phyloP scores from a whole-genome alignment of 2,329 filamentous ascomycete genomes.

The Pezicula rhizophila region DNA sequence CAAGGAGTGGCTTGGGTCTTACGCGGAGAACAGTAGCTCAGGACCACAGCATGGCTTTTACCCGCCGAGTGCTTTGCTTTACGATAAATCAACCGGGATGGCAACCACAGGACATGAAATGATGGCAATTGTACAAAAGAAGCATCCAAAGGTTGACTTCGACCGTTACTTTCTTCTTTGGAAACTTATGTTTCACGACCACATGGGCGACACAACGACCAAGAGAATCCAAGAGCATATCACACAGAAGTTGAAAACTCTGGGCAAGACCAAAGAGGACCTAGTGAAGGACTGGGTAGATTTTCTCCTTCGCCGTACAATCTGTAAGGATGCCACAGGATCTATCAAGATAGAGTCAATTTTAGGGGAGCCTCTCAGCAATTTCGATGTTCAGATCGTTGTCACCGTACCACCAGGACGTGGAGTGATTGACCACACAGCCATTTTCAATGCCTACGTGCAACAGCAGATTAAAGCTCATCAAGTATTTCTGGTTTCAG shows the following conservation, averaged over 20 bases:
- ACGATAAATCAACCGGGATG: too few relatives aligned
- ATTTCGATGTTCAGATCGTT: neutral
- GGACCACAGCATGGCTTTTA: too few relatives aligned
- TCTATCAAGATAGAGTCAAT: neutral
- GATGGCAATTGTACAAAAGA: too few relatives aligned
- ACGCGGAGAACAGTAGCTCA: too few relatives aligned
- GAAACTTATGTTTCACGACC: neutral
- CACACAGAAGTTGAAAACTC: neutral
- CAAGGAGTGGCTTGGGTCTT: too few relatives aligned
- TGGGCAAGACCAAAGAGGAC: neutral
- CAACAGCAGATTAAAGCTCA: neutral
- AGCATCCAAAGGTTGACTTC: neutral
- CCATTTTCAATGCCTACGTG: neutral
- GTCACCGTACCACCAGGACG: neutral
- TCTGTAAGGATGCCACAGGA: neutral
- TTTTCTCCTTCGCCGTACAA: neutral
- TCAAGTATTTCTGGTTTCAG: neutral
- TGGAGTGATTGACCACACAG: neutral
- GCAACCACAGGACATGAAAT: too few relatives aligned
- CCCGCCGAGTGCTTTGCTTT: too few relatives aligned
- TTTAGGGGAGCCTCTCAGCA: too few relatives aligned
- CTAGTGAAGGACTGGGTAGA: neutral
- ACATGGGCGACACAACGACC: neutral
- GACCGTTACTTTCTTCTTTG: neutral
- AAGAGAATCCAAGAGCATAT: neutral